Base-by-base conservation (phyloP, 1,139 yeast genomes). In the Geotrichum cucujoidarum region DNA sequence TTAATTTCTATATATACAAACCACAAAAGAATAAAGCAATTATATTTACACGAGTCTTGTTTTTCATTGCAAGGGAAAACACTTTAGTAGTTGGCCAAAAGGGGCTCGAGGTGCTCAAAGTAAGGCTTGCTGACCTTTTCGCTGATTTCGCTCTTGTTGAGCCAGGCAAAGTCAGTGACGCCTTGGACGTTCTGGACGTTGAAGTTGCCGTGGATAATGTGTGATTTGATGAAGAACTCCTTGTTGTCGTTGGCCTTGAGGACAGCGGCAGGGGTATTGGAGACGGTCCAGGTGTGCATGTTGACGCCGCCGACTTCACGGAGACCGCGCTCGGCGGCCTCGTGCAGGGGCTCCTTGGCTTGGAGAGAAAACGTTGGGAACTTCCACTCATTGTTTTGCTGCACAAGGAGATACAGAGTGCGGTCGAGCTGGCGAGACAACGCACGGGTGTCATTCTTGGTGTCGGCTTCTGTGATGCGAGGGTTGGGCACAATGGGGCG, bases 251-350 rank as follows among this genome's bases (percentile, higher is more conserved):
- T 37, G 33, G 25, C 30, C 57, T 50, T 61, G 43, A 60, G 43
- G 5, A 85, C 81, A 52, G 85, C 94, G 43, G 92, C 83, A 38
- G 98, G 98, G 10, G 85, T 83, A 53, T 79, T 80, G 22, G 97
- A 87, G 16, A 92, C 95, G 18, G 87, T 80, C 85, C 95, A 92
- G 45, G 90, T 83, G 65, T 88, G 84, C 63, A 92, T 78, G 49
- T 75, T 67, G 16, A 74, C 77, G 34, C 96, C 96, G 24, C 96
- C 96, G 32, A 85, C 61, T 32, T 69, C 61, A 63, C 79, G 75
- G 51, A 92, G 68, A 1, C 95, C 95, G 46, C 76, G 68, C 65
- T 87, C 89, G 3, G 95, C 96, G 41, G 81, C 75, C 50, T 69
- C 71, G 64, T 88, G 92, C 59, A 89, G 74, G 22, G 90, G 78